phyloP scores from a whole-genome alignment of 768 basidiomycete species.

The Termitomyces heimii region DNA sequence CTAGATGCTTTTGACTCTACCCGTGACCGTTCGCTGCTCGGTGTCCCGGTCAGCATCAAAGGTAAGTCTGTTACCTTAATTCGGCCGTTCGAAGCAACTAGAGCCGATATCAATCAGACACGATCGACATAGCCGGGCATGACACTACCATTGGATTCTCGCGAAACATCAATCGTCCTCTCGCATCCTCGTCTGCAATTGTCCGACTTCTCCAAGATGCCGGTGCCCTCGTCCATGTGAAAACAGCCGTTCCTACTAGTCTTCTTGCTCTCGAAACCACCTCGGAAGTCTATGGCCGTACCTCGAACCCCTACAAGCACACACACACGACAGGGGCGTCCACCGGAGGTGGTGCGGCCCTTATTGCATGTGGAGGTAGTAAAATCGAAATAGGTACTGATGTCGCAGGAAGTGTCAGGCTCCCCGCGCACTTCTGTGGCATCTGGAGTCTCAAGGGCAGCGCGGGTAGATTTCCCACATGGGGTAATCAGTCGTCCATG shows the following conservation, averaged over 20 bases:
- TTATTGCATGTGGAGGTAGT: slow-evolving; percentile 58
- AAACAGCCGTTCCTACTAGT: slow-evolving; percentile 56
- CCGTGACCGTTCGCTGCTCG: slow-evolving; percentile 46
- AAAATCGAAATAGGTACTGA: slow-evolving; percentile 71
- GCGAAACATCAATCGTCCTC: slow-evolving; percentile 37
- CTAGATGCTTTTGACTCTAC: slow-evolving; percentile 27
- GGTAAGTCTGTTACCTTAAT: slow-evolving; percentile 27
- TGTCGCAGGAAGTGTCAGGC: slow-evolving; percentile 66
- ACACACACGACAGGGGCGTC: slow-evolving; percentile 55
- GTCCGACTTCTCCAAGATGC: slow-evolving; percentile 53
- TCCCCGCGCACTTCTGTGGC: slow-evolving; percentile 71
- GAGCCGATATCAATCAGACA: slow-evolving; percentile 24
- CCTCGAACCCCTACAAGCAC: slow-evolving; percentile 56
- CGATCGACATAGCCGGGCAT: slow-evolving; percentile 45
- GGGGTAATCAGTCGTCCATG: slow-evolving; percentile 40
- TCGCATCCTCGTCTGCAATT: slow-evolving; percentile 41
- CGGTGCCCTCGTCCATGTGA: slow-evolving; percentile 59
- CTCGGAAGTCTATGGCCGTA: slow-evolving; percentile 58
- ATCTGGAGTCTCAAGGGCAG: slow-evolving; percentile 62
- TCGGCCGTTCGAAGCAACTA: neutral
- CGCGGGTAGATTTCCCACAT: slow-evolving; percentile 48
- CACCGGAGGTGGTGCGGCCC: slow-evolving; percentile 64
- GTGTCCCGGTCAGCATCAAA: slow-evolving; percentile 67
- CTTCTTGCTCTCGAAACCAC: slow-evolving; percentile 50
- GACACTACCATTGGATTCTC: slow-evolving; percentile 63